Percentiles rank a stretch among this genome's conserved stretches.
These are phyloP conservation scores for Neofusicoccum parvum DNA, from an alignment of 2,329 filamentous ascomycete species.

Conservation along the genomic window DNA sequence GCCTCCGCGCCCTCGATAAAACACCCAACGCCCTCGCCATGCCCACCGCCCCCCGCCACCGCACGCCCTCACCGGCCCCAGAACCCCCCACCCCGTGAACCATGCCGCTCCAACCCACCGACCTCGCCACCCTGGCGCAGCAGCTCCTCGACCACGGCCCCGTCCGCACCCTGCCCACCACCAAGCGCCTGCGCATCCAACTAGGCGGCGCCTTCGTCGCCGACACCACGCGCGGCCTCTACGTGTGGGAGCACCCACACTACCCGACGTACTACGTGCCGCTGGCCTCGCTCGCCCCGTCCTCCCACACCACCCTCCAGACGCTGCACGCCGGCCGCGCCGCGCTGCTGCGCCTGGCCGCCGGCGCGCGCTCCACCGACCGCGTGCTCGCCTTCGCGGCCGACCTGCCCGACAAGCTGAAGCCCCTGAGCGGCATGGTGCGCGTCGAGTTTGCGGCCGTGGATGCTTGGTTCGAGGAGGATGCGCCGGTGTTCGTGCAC, in stretches of 20 bases:
- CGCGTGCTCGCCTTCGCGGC: constrained; percentile 33
- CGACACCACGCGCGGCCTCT: constrained; percentile 35
- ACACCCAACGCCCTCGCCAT: neutral
- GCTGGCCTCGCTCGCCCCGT: neutral
- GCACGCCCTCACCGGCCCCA: neutral
- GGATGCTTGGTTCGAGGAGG: constrained; percentile 58
- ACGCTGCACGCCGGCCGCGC: neutral
- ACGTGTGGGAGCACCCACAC: constrained; percentile 42
- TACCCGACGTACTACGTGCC: constrained; percentile 36
- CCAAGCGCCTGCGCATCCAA: constrained; percentile 33
- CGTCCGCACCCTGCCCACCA: constrained; percentile 26
- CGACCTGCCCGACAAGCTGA: neutral
- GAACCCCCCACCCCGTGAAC: constrained; percentile 47
- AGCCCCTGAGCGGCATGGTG: constrained; percentile 30
- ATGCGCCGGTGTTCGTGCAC: constrained; percentile 61
- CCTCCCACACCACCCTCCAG: neutral
- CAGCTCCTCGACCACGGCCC: constrained; percentile 14
- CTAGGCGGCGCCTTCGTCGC: constrained; percentile 37
- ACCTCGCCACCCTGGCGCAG: constrained; percentile 42
- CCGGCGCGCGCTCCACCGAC: constrained; percentile 27
- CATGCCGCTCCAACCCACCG: constrained; percentile 42
- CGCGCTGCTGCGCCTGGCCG: constrained; percentile 24
- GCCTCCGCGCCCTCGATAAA: neutral
- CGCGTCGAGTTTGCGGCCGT: constrained; percentile 34
- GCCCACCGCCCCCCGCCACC: neutral